Base-by-base conservation (phyloP, 108 stramenopile genomes). In the Cyclostephanos invisitatus region DNA sequence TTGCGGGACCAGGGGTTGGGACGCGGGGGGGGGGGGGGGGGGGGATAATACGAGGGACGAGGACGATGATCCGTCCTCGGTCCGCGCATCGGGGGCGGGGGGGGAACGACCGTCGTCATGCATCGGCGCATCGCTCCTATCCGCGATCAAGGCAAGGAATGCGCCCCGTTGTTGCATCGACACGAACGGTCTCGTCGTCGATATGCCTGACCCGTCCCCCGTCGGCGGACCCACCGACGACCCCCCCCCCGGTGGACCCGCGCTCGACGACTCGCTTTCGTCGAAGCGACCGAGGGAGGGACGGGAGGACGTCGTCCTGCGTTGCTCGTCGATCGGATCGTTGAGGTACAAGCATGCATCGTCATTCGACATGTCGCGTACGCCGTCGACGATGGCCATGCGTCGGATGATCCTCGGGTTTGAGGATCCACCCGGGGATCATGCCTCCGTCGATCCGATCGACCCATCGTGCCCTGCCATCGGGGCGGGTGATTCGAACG, bases 141-240 rank as follows among this genome's bases (percentile, higher is more conserved):
- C 71, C 1, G 72, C 67, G 5, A 80, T 80, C 67, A 68, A 68
- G 62, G 78, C 78, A n/a, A 72, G 63, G 54, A 80, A 80, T 63
- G 56, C 51, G 11, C 57, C 69, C 10, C 28, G 48, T 18, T 49
- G 48, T 18, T 46, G 21, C 5, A 46, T 11, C 2, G 58, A 61
- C 2, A 11, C n/a, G 63, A 25, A 36, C 15, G 38, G 12, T 15
- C 32, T 4, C 32, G 27, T 64, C 5, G 17, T n/a, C n/a, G n/a
- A n/a, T n/a, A n/a, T 64, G 29, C 17, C 64, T 27, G 64, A 60
- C 25, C 21, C 18, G 22, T 51, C 51, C 18, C 29, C 60, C 8
- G 27, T 9, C 46, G 29, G 27, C 24, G 18, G 3, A 7, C 48
- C 48, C 18, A 22, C 20, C 25, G 32, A 9, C 37, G 32, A 27